A percentile compares a stretch with the other conserved stretches of the same genome.
phyloP scores from a whole-genome alignment of 1,284 basidiomycete genomes.

The Somion occarium region DNA sequence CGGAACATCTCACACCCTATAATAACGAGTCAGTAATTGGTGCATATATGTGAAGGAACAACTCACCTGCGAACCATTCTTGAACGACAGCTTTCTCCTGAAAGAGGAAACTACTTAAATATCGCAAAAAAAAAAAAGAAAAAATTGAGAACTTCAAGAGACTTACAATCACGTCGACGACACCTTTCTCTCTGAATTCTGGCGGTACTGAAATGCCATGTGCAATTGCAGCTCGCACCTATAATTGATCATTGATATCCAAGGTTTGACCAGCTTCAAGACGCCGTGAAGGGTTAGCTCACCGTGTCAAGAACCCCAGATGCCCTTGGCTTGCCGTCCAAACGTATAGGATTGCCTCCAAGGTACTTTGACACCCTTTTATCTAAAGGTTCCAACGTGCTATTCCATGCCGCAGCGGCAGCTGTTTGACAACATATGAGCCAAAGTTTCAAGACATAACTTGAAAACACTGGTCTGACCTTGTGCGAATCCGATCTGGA shows the following conservation, averaged over 20 bases:
- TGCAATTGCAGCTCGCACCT: slow-evolving; percentile 65
- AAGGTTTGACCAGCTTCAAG: background rate
- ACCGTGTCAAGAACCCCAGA: slow-evolving; percentile 81
- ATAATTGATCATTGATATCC: background rate
- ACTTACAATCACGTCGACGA: slow-evolving; percentile 57
- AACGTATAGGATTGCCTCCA: slow-evolving; percentile 61
- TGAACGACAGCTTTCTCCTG: slow-evolving; percentile 71
- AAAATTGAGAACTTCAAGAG: slow-evolving; percentile 24
- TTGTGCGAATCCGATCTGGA: slow-evolving; percentile 60
- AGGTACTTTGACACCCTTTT: slow-evolving; percentile 64
- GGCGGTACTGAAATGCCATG: slow-evolving; percentile 67
- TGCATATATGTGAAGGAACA: background rate
- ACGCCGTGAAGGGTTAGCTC: no score
- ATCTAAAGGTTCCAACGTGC: slow-evolving; percentile 61
- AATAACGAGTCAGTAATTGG: background rate
- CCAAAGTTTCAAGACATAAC: background rate
- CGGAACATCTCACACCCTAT: slow-evolving; percentile 31
- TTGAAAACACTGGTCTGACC: slow-evolving; percentile 32
- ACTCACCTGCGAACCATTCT: slow-evolving; percentile 72
- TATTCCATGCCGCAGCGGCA: slow-evolving; percentile 64
- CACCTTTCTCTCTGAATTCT: slow-evolving; percentile 60
- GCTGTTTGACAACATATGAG: slow-evolving; percentile 31
- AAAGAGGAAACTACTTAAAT: slow-evolving; percentile 5
- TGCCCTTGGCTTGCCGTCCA: slow-evolving; percentile 74
- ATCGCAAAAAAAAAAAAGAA: background rate